Conservation (phyloP, 2,329 filamentous ascomycete genomes). For the Xylaria sp. region DNA sequence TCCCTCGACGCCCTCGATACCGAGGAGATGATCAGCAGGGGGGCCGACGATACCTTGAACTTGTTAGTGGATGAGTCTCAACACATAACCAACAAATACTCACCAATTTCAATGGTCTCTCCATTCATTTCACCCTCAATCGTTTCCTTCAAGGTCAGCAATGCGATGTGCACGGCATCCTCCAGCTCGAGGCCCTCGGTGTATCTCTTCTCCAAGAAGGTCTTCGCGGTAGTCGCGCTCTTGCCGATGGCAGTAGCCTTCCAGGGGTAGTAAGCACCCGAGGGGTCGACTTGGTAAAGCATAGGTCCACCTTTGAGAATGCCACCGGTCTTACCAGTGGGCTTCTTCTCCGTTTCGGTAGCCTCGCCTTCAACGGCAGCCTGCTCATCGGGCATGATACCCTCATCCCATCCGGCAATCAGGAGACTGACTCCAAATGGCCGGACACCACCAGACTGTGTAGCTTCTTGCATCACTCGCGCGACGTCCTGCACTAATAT, state of each 20-base stretch:
- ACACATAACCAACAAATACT: conserved; percentile 30
- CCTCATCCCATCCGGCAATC: conserved; percentile 97
- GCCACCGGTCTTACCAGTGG: conserved; percentile 82
- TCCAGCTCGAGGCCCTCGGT: conserved; percentile 95
- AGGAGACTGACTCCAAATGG: conserved; percentile 95
- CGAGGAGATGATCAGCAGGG: conserved; percentile 86
- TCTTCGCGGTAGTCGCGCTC: conserved; percentile 97
- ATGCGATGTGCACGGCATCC: conserved; percentile 96
- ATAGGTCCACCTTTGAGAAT: conserved; percentile 94
- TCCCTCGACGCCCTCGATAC: conserved; percentile 82
- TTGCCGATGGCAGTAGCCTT: conserved; percentile 99
- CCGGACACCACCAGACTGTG: conserved; percentile 92
- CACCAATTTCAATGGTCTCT: conserved; percentile 96
- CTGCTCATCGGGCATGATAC: conserved; percentile 78
- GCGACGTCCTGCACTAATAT: conserved; percentile 99
- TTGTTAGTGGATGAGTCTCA: conserved; percentile 25
- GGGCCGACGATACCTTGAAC: conserved; percentile 81
- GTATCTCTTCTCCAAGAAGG: conserved; percentile 98
- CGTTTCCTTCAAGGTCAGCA: conserved; percentile 96
- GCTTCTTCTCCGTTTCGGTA: conserved; percentile 55
- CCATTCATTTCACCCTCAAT: conserved; percentile 99
- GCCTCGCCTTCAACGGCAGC: conserved; percentile 54
- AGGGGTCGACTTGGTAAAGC: conserved; percentile 98
- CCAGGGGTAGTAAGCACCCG: conserved; percentile 97
- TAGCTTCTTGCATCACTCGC: conserved; percentile 97